phyloP scores from a whole-genome alignment of 345 rosid genomes.

The Salix caprea region DNA sequence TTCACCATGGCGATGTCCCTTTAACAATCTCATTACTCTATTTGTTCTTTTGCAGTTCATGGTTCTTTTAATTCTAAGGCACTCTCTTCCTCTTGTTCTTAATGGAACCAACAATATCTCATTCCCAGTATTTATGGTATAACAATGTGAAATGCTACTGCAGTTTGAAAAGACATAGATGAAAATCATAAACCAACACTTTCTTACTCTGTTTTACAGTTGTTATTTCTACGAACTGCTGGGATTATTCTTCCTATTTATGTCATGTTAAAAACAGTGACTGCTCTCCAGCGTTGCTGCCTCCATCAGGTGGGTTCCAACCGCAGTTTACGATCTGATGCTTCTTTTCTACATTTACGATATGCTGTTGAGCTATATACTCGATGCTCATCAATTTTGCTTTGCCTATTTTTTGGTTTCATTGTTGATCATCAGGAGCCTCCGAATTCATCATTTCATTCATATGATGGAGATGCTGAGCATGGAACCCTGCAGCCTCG shows the following conservation, averaged over 20 bases:
- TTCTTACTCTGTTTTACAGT: conserved; percentile 29
- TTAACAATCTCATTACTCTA: neutral
- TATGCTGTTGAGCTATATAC: neutral
- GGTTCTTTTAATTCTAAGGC: conserved; percentile 72
- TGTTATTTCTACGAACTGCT: conserved; percentile 48
- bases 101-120: conserved; percentile 39
- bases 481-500: conserved; percentile 25
- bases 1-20: no score
- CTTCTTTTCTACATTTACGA: neutral
- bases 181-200: neutral
- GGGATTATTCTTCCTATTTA: conserved; percentile 75
- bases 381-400: neutral
- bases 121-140: conserved; percentile 55
- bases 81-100: conserved; percentile 64
- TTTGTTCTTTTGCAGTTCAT: conserved; percentile 51
- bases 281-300: conserved; percentile 42
- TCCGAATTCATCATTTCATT: conserved; percentile 24
- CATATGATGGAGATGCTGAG: conserved; percentile 64
- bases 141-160: neutral
- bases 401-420: neutral
- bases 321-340: neutral
- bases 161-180: neutral
- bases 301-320: conserved; percentile 35
- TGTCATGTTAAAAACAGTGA: conserved; percentile 44
- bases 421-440: conserved; percentile 27